Evolutionary conservation across 345 rosid genomes (phyloP), one percentile per base, ranked within the genome.

Genomic region (Ceriops zippeliana): DNA sequence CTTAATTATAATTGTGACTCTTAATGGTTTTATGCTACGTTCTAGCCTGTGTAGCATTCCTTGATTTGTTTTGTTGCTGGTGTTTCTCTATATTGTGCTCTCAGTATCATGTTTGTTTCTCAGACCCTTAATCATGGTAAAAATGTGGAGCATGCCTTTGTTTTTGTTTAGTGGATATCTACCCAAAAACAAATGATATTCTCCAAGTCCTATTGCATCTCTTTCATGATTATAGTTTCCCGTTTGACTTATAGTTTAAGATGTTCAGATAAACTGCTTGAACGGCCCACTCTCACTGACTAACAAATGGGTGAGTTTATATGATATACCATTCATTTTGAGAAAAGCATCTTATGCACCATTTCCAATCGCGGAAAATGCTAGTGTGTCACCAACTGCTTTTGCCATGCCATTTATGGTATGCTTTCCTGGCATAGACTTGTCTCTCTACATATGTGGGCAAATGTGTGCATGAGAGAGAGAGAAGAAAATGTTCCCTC

Each of bases 11-110:
- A 42, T 63, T 64, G 34, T 80, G 53, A 67, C 57, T 30, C 66
- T 62, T 66, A 5, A 15, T 24, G 59, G 13, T 56, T 71, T 69
- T 78, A 59, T 78, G 66, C 62, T 67, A 49, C 70, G 54, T 56
- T 52, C 20, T 32, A 35, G 62, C 20, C 59, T 62, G 27, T 30
- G 49, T 69, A 5, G 52, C 32, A 52, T 19, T 17, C 57, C 7
- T 63, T 73, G 35, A 61, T 38, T 61, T 66, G 32, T 42, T 10
- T 51, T 61, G 20, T 16, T 21, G 16, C 37, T 42, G 22, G 24
- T 52, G 20, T 30, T 17, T 22, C 19, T 56, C 11, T 31, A 2
- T 30, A 22, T 31, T 27, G 22, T 67, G 37, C 38, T 61, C 19
- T 30, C 27, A 54, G 28, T 35, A 1, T 60, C n/a, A 58, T 30